These are phyloP conservation scores for Tarenaya hassleriana DNA, from an alignment of 345 rosid genomes.

Conservation along the genomic window DNA sequence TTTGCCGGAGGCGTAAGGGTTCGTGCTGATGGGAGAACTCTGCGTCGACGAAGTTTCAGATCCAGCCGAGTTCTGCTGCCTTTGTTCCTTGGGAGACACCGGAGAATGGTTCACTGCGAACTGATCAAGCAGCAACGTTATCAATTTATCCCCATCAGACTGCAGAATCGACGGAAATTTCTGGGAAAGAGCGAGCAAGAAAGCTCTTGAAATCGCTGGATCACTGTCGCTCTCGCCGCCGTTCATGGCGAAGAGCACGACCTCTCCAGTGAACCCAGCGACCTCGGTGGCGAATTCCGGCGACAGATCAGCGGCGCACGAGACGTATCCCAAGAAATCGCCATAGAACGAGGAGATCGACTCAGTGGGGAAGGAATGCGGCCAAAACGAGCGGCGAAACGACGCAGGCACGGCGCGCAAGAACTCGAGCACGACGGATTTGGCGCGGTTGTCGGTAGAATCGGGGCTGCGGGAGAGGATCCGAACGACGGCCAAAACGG, in stretches of 20 bases:
- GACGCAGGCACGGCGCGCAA: slow-evolving; percentile 63
- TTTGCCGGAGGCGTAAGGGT: slow-evolving; percentile 29
- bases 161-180: slow-evolving; percentile 59
- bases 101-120: slow-evolving; percentile 35
- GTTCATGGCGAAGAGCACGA: slow-evolving; percentile 42
- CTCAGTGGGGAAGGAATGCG: slow-evolving; percentile 54
- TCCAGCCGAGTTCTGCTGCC: slow-evolving; percentile 27
- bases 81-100: slow-evolving; percentile 42
- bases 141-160: slow-evolving; percentile 63
- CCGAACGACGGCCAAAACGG: slow-evolving; percentile 68
- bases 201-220: slow-evolving; percentile 48
- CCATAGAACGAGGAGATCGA: slow-evolving; percentile 51
- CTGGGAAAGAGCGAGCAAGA: slow-evolving; percentile 61
- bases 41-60: slow-evolving; percentile 62
- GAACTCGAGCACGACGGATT: slow-evolving; percentile 57
- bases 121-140: slow-evolving; percentile 61
- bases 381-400: slow-evolving; percentile 79
- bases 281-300: slow-evolving; percentile 64
- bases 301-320: slow-evolving; percentile 40
- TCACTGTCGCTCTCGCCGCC: slow-evolving; percentile 32
- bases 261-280: slow-evolving; percentile 61
- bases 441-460: slow-evolving; percentile 46
- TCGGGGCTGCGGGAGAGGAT: slow-evolving; percentile 59
- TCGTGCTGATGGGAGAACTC: slow-evolving; percentile 58
- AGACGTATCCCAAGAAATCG: slow-evolving; percentile 61